These are phyloP conservation scores for Bolboschoenus planiculmis DNA, from an alignment of 176 grass and related monocot species.

Conservation along the genomic window DNA sequence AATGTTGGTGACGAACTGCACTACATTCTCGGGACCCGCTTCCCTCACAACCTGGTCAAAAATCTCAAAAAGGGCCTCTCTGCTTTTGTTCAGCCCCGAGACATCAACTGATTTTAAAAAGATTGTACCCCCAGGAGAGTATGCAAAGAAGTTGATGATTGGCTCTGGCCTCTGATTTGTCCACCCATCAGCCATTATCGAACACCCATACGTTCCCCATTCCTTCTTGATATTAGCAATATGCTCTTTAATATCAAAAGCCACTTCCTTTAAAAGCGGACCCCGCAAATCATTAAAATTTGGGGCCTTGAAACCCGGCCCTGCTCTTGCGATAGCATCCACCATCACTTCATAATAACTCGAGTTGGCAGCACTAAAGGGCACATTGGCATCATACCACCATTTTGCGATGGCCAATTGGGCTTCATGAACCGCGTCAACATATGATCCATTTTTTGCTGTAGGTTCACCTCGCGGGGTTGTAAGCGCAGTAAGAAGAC, in stretches of 20 bases:
- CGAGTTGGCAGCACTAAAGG: slow-evolving; percentile 45
- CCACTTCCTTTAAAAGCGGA: slow-evolving; percentile 34
- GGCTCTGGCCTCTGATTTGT: slow-evolving; percentile 24
- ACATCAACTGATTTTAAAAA: slow-evolving; percentile 56
- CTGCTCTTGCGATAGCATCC: slow-evolving; percentile 34
- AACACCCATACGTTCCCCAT: slow-evolving; percentile 38
- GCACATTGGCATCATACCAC: slow-evolving; percentile 50
- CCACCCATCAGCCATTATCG: slow-evolving; percentile 47
- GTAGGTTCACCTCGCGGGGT: neutral
- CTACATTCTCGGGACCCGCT: slow-evolving; percentile 35
- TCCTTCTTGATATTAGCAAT: slow-evolving; percentile 43
- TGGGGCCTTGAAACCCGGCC: slow-evolving; percentile 37
- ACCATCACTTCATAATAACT: slow-evolving; percentile 50
- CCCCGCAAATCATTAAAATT: slow-evolving; percentile 47
- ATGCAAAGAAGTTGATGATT: slow-evolving; percentile 48
- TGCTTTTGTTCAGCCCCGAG: slow-evolving; percentile 22
- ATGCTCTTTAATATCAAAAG: slow-evolving; percentile 33
- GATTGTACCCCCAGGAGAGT: slow-evolving; percentile 31
- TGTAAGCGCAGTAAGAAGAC: slow-evolving; percentile 7
- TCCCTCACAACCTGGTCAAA: slow-evolving; percentile 56
- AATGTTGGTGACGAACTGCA: slow-evolving; percentile 41
- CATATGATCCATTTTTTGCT: neutral
- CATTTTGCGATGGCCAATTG: slow-evolving; percentile 49
- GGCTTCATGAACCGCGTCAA: slow-evolving; percentile 34
- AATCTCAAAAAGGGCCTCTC: slow-evolving; percentile 32